phyloP scores from a whole-genome alignment of 2,329 filamentous ascomycete genomes.

The Arthroderma sp. region DNA sequence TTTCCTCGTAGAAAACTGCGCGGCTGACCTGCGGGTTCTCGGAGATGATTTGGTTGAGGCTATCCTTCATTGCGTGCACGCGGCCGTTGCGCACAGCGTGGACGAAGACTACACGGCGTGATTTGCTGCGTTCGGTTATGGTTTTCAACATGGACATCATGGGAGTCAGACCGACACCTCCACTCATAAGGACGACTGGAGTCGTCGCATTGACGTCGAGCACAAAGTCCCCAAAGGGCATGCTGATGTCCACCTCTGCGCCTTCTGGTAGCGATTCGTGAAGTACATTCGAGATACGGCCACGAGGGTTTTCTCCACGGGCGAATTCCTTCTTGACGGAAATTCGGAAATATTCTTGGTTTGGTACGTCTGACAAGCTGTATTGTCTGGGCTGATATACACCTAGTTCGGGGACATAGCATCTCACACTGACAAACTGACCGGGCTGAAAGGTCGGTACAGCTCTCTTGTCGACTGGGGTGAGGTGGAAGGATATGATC shows the following conservation, averaged over 20 bases:
- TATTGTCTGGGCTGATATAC: constrained; percentile 53
- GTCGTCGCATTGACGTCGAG: constrained; percentile 25
- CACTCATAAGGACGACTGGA: constrained; percentile 45
- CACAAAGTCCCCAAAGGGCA: constrained; percentile 47
- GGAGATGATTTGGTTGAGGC: constrained; percentile 8
- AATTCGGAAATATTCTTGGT: constrained; percentile 44
- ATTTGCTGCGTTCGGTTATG: constrained; percentile 32
- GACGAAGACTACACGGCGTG: constrained; percentile 14
- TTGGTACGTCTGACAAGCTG: constrained; percentile 45
- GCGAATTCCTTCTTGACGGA: constrained; percentile 51
- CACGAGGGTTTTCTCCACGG: constrained; percentile 36
- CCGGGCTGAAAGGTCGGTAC: constrained; percentile 51
- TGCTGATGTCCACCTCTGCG: constrained; percentile 46
- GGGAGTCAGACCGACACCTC: constrained; percentile 44
- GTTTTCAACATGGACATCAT: constrained; percentile 45
- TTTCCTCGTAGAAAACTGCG: constrained; percentile 1
- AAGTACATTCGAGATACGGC: constrained; percentile 52
- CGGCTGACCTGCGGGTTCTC: constrained; percentile 6
- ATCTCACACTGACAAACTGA: constrained; percentile 52
- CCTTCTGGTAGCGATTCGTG: constrained; percentile 46
- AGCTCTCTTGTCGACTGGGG: constrained; percentile 42
- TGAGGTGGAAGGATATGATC: constrained; percentile 52
- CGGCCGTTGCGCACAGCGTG: constrained; percentile 12
- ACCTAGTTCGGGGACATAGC: constrained; percentile 42
- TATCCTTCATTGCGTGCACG: constrained; percentile 14